These are phyloP conservation scores for Colletotrichum sp. DNA, from an alignment of 2,329 filamentous ascomycete species.

Conservation along the genomic window DNA sequence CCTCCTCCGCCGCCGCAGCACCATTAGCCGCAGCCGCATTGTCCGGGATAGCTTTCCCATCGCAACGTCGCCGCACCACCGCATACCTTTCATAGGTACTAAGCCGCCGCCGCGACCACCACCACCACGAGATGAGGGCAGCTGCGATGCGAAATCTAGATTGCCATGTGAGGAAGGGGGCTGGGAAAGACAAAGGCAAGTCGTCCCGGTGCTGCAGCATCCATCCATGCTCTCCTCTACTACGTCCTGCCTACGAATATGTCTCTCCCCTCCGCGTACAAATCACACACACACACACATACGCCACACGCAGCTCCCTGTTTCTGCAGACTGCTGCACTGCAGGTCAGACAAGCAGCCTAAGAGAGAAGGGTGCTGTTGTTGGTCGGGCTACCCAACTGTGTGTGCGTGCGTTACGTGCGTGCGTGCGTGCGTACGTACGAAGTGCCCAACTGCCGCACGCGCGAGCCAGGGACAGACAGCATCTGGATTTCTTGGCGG, in stretches of 20 bases:
- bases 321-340: slow-evolving; percentile 1
- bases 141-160: neutral
- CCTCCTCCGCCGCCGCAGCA: neutral
- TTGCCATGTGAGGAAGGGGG: neutral
- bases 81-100: neutral
- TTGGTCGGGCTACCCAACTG: neutral
- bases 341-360: neutral
- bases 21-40: neutral
- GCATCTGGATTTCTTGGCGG: neutral
- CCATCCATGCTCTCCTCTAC: neutral
- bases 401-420: neutral
- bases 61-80: neutral
- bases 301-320: neutral
- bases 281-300: neutral
- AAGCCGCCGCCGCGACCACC: neutral
- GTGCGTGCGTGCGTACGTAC: neutral
- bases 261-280: neutral
- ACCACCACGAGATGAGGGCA: neutral
- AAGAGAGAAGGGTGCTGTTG: neutral
- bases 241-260: neutral
- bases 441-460: neutral
- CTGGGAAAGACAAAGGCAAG: neutral
- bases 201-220: neutral
- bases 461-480: neutral
- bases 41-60: neutral